Conservation (phyloP, 1,284 basidiomycete species). For the Apiotrichum mycotoxinovorans region DNA sequence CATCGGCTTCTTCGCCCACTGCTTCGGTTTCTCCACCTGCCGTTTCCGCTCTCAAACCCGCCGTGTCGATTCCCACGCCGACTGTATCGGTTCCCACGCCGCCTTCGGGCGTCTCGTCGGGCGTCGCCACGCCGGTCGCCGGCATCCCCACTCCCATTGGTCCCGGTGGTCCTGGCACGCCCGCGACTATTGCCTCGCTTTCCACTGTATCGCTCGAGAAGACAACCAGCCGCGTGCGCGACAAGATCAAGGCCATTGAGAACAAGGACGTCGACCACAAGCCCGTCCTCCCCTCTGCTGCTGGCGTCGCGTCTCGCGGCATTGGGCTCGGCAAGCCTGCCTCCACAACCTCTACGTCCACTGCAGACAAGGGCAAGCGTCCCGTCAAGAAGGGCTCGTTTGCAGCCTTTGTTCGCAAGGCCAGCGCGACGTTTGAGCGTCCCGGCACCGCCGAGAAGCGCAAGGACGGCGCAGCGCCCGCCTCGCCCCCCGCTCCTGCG, state of each 20-base stretch:
- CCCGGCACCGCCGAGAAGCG: too few relatives aligned
- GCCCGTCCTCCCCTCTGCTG: not conserved
- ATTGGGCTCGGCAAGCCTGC: not conserved
- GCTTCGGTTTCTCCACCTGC: too few relatives aligned
- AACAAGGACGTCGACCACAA: not conserved
- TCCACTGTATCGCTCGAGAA: not conserved
- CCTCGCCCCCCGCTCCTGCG: not conserved
- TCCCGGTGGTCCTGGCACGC: too few relatives aligned
- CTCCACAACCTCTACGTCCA: too few relatives aligned
- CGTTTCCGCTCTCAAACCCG: not conserved
- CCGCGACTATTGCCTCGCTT: not conserved
- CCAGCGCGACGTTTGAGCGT: not conserved
- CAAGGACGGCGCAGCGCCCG: not conserved
- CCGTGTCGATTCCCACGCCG: not conserved
- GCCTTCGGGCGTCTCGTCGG: not conserved
- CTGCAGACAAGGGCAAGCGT: not conserved
- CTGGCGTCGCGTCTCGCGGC: not conserved
- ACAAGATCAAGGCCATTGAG: slow-evolving; percentile 3
- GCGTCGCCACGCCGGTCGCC: not conserved
- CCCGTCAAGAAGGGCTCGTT: not conserved
- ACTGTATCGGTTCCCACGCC: not conserved
- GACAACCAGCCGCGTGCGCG: not conserved
- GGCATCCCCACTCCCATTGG: not conserved
- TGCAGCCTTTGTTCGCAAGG: slow-evolving; percentile 4
- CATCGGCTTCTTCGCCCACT: too few relatives aligned